These are phyloP conservation scores for Colletotrichum gigasporum DNA, from an alignment of 2,329 filamentous ascomycete genomes.

Conservation along the genomic window DNA sequence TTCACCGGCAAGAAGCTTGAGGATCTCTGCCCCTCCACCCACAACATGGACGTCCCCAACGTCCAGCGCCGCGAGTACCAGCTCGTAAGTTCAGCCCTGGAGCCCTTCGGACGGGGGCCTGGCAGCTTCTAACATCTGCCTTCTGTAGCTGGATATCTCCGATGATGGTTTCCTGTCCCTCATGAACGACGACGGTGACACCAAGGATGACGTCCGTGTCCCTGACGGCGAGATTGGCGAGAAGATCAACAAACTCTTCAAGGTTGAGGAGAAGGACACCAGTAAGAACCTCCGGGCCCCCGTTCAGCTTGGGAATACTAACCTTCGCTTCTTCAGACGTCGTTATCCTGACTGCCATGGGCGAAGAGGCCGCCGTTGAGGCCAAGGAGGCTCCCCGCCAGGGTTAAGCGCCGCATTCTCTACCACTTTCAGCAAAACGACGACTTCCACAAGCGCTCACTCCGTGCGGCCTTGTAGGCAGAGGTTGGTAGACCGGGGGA, in stretches of 20 bases:
- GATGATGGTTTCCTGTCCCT: constrained; percentile 96
- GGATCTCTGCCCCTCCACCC: constrained; percentile 97
- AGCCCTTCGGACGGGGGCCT: not conserved
- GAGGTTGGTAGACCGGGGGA: constrained; percentile 36
- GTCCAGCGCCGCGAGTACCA: constrained; percentile 91
- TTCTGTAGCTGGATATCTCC: constrained; percentile 81
- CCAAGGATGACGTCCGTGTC: constrained; percentile 95
- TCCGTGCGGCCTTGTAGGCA: constrained; percentile 31
- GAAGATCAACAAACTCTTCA: constrained; percentile 85
- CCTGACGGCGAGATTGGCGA: constrained; percentile 90
- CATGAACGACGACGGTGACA: constrained; percentile 85
- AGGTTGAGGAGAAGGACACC: constrained; percentile 86
- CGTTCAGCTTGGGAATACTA: constrained; percentile 16
- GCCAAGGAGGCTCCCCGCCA: constrained; percentile 85
- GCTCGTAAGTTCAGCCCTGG: constrained; percentile 74
- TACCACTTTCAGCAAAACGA: constrained; percentile 31
- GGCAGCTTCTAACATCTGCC: constrained; percentile 15
- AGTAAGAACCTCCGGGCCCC: constrained; percentile 70
- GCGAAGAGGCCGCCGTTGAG: constrained; percentile 91
- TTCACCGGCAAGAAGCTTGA: constrained; percentile 99
- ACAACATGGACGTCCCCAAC: constrained; percentile 98
- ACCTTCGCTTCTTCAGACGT: constrained; percentile 68
- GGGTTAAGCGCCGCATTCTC: constrained; percentile 31
- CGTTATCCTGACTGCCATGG: constrained; percentile 94
- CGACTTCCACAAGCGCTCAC: constrained; percentile 26